Conservation (phyloP, 1,284 basidiomycete species). For the Leccinum pachyderme region DNA sequence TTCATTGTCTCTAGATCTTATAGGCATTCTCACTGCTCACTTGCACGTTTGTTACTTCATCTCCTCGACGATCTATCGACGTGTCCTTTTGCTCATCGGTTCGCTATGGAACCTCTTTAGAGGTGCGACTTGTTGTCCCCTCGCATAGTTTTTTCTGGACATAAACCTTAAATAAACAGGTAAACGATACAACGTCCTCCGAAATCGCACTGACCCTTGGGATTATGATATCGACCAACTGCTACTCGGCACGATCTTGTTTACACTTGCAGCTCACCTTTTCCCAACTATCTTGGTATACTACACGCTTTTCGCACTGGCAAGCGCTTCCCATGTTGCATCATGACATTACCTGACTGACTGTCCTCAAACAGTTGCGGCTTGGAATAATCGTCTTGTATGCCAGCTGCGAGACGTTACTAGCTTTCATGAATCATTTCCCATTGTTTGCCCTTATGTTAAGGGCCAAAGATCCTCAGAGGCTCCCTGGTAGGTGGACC, state of each 20-base stretch:
- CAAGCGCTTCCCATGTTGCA: slow-evolving; percentile 37
- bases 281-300: slow-evolving; percentile 90
- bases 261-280: slow-evolving; percentile 88
- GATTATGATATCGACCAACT: slow-evolving; percentile 93
- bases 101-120: slow-evolving; percentile 94
- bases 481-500: slow-evolving; percentile 67
- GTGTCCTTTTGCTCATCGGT: slow-evolving; percentile 58
- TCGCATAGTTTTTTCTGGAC: neutral
- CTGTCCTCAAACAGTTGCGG: slow-evolving; percentile 49
- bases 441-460: slow-evolving; percentile 89
- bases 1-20: slow-evolving; percentile 64
- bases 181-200: slow-evolving; percentile 81
- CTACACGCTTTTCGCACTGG: slow-evolving; percentile 77
- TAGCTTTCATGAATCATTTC: slow-evolving; percentile 86
- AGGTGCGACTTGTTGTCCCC: slow-evolving; percentile 47
- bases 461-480: slow-evolving; percentile 79
- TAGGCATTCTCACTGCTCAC: slow-evolving; percentile 71
- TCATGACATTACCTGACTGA: slow-evolving; percentile 1
- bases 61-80: slow-evolving; percentile 63
- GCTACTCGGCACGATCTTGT: slow-evolving; percentile 91
- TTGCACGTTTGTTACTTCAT: slow-evolving; percentile 71
- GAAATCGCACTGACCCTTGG: slow-evolving; percentile 83
- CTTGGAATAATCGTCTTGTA: slow-evolving; percentile 58
- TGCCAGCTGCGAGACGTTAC: slow-evolving; percentile 58
- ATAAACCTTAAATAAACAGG: slow-evolving; percentile 44